Evolutionary conservation across 1,139 yeast species (phyloP), one percentile per base, ranked within the genome.

Genomic region (Lodderomyces beijingensis): DNA sequence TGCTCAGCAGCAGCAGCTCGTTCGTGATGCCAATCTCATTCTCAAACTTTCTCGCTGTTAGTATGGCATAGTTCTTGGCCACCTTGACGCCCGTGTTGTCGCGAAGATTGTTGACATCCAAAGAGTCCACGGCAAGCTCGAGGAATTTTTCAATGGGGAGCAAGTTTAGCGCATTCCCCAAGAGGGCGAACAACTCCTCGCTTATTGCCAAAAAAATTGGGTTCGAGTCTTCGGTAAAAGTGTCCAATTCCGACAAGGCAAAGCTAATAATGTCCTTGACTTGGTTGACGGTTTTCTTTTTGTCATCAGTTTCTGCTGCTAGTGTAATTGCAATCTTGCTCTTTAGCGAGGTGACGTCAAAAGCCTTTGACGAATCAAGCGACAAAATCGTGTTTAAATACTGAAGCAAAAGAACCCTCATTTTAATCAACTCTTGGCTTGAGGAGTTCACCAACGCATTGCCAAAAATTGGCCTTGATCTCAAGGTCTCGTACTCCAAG

Each of bases 61-160:
- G 71, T 25, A 70, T 50, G 7, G 81, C 75, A 41, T 81, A 61
- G 46, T 78, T 79, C 39, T 65, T 64, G 24, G 73, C 70, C 30
- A 74, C 57, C 36, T 55, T 62, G 27, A 62, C 52, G 2, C 68
- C 54, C 30, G 59, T 46, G 2, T 54, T 40, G 40, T 61, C 69
- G 5, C 55, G 43, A 24, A 65, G 51, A 36, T 66, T 64, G 28
- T 66, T 65, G 22, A 75, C 62, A 25, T 70, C 69, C 38, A 80
- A 61, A 9, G 84, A 65, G 16, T 70, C 72, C n/a, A 74, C 54
- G 19, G 83, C 70, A 2, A 94, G 77, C 18, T 70, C 65, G 25
- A 84, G 79, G 51, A 86, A 88, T 44, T 77, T 73, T 37, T 70
- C 70, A 44, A 88, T 73, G 18, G 97, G 96, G 36, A 89, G 65